Conservation (phyloP, 805 yeast genomes). For the Osmozyma mogii region DNA sequence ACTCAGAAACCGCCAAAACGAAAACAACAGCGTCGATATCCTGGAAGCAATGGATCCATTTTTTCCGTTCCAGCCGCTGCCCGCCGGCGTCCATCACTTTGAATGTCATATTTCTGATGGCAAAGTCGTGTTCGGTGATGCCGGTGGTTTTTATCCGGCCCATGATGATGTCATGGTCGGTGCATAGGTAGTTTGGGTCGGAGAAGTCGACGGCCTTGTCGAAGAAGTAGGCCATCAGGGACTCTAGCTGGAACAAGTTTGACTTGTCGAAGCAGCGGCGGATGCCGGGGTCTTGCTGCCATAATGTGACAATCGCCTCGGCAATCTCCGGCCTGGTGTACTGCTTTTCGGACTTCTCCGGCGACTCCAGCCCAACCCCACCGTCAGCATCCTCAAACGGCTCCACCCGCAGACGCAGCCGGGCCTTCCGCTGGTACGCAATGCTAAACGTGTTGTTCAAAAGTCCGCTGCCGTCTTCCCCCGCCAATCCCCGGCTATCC, state of each 20-base stretch:
- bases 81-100: slow-evolving; percentile 95
- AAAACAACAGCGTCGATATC: slow-evolving; percentile 82
- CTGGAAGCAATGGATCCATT: slow-evolving; percentile 94
- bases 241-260: slow-evolving; percentile 79
- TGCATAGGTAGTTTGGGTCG: slow-evolving; percentile 55
- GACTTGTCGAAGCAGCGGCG: slow-evolving; percentile 48
- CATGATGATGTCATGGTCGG: slow-evolving; percentile 75
- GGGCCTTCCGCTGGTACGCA: too few species aligned
- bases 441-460: too few species aligned
- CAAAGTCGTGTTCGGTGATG: slow-evolving; percentile 78
- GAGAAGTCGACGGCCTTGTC: slow-evolving; percentile 62
- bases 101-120: slow-evolving; percentile 54
- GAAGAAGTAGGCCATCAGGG: slow-evolving; percentile 75
- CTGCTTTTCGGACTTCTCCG: background rate
- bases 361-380: background rate
- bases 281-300: slow-evolving; percentile 68
- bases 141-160: slow-evolving; percentile 96
- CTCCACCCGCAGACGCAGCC: too few species aligned
- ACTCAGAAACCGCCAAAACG: slow-evolving; percentile 85
- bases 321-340: slow-evolving; percentile 49
- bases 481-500: slow-evolving; percentile 32
- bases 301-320: slow-evolving; percentile 55
- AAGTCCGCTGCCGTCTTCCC: slow-evolving; percentile 42
- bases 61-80: slow-evolving; percentile 81
- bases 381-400: background rate